A percentile compares a stretch with the other conserved stretches of the same genome.
These are phyloP conservation scores for Hypoxylon fuscum DNA, from an alignment of 495 filamentous ascomycete species.

Conservation along the genomic window DNA sequence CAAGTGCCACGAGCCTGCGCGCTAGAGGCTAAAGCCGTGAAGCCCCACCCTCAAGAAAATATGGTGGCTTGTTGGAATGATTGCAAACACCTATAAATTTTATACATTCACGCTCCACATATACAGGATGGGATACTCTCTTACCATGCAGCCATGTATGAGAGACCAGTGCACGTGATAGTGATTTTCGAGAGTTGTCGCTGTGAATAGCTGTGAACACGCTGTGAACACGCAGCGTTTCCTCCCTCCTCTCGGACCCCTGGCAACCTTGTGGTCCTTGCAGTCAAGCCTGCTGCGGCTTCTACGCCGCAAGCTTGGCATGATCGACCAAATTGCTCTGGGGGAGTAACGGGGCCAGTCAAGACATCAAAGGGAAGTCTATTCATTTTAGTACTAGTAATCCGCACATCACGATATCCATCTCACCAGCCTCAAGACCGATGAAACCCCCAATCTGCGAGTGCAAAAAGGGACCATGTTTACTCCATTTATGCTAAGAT, in stretches of 20 bases:
- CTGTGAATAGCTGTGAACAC: too few relatives aligned
- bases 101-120: too few relatives aligned
- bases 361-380: conserved; percentile 28
- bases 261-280: conserved; percentile 3
- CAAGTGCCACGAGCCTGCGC: conserved; percentile 13
- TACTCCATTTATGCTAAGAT: too few relatives aligned
- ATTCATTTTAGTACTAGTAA: conserved; percentile 30
- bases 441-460: too few relatives aligned
- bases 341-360: conserved; percentile 25
- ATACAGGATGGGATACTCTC: too few relatives aligned
- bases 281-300: conserved; percentile 11
- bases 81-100: conserved; percentile 20
- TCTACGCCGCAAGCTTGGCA: conserved; percentile 38
- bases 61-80: conserved; percentile 43
- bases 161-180: too few relatives aligned
- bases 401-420: conserved; percentile 33
- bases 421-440: not conserved
- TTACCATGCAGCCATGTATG: too few relatives aligned
- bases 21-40: conserved; percentile 38
- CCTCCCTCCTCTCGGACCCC: conserved; percentile 7
- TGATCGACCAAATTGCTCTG: conserved; percentile 28
- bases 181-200: too few relatives aligned
- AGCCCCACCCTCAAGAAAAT: conserved; percentile 31
- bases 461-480: too few relatives aligned
- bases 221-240: not conserved